Evolutionary conservation across 805 yeast genomes (phyloP).

Genomic region (Aciculoconidium aculeatum): DNA sequence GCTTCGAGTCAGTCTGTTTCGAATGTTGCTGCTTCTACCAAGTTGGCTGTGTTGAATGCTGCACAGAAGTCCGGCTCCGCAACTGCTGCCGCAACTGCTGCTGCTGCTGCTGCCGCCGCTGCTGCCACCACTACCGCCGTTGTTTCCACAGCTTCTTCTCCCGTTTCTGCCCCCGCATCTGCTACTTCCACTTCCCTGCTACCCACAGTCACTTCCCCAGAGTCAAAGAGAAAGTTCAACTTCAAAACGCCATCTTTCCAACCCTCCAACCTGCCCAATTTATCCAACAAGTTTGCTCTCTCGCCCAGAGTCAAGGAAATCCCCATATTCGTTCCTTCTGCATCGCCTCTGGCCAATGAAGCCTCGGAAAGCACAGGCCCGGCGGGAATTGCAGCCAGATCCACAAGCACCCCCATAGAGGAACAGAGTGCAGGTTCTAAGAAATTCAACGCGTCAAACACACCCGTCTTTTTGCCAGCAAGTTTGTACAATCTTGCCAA

Average conservation of each 20-base stretch:
- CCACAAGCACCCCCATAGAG: no score
- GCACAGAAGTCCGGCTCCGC: conserved; percentile 6
- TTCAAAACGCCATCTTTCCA: conserved; percentile 40
- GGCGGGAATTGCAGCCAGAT: conserved; percentile 1
- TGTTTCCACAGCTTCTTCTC: conserved; percentile 30
- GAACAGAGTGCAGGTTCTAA: conserved; percentile 7
- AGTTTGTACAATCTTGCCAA: no score
- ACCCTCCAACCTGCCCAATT: conserved; percentile 26
- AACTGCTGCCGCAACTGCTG: conserved; percentile 2
- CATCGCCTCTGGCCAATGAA: conserved; percentile 9
- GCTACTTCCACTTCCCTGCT: conserved; percentile 41
- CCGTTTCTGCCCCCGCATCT: conserved; percentile 45
- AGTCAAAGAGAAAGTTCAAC: conserved; percentile 30
- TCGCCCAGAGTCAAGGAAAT: conserved; percentile 46
- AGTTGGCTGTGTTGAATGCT: conserved; percentile 7
- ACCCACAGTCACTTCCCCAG: conserved; percentile 10
- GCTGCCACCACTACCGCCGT: conserved; percentile 4
- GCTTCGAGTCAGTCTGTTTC: no score
- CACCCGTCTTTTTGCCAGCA: conserved; percentile 38
- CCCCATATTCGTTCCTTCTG: conserved; percentile 46
- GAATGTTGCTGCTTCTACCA: conserved; percentile 4
- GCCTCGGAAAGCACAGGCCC: conserved; percentile 8
- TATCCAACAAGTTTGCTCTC: conserved; percentile 36
- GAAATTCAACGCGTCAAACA: conserved; percentile 32
- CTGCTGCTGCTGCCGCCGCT: conserved; percentile 1